phyloP scores from a whole-genome alignment of 2,329 filamentous ascomycete genomes.

The Ophiosphaerella narmari region DNA sequence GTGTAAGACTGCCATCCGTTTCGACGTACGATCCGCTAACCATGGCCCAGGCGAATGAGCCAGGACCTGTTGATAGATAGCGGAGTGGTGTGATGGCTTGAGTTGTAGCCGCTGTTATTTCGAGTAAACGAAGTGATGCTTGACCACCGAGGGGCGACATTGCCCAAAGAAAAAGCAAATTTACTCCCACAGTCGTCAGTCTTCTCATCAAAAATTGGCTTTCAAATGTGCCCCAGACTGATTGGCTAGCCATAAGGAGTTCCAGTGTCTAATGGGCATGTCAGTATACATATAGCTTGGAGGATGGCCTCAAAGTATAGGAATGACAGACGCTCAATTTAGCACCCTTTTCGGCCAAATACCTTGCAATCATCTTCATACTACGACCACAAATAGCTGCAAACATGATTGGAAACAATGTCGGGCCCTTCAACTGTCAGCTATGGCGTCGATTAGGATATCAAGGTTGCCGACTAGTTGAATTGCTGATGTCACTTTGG shows the following conservation, averaged over 20 bases:
- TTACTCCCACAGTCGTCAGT: constrained; percentile 36
- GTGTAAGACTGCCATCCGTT: constrained; percentile 17
- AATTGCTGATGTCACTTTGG: constrained; percentile 32
- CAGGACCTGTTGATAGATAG: constrained; percentile 38
- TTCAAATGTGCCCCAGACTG: constrained; percentile 44
- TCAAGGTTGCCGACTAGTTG: constrained; percentile 20
- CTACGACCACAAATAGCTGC: constrained; percentile 42
- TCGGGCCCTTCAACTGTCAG: constrained; percentile 30
- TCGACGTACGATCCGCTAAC: constrained; percentile 14
- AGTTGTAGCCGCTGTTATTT: background rate
- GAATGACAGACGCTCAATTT: constrained; percentile 33
- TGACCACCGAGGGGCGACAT: constrained; percentile 46
- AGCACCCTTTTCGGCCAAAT: constrained; percentile 36
- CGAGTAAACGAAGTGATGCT: constrained; percentile 41
- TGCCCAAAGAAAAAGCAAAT: constrained; percentile 42
- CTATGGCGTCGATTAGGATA: background rate
- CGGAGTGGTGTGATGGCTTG: constrained; percentile 15
- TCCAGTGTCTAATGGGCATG: constrained; percentile 33
- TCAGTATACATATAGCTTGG: constrained; percentile 3
- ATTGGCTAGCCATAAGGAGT: constrained; percentile 43
- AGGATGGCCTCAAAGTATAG: background rate
- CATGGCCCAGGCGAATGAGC: constrained; percentile 11
- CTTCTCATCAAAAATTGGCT: constrained; percentile 38
- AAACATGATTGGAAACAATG: constrained; percentile 45
- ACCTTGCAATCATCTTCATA: constrained; percentile 45